Conservation (phyloP, 148 eudicot species). For the Drosera capensis region DNA sequence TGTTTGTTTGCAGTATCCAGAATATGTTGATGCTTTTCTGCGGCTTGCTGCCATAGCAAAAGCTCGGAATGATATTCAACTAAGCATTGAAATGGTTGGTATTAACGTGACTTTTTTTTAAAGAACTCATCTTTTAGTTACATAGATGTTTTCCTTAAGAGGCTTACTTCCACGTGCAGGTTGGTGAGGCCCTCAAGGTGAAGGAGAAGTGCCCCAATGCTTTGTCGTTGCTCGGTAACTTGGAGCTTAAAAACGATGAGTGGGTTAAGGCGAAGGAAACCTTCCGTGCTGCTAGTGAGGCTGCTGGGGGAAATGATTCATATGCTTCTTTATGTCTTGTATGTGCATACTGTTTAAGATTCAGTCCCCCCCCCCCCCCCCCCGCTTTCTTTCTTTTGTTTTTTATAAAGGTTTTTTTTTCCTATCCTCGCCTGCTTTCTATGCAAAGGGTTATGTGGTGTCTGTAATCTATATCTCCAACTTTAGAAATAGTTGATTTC, state of each 20-base stretch:
- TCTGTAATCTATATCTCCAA: no score
- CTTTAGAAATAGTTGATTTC: no score
- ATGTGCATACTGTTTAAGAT: not conserved
- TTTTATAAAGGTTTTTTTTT: not conserved
- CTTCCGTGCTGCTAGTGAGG: slow-evolving; percentile 86
- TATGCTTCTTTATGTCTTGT: slow-evolving; percentile 93
- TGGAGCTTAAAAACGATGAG: slow-evolving; percentile 96
- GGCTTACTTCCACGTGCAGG: slow-evolving; percentile 21
- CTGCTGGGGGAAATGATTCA: slow-evolving; percentile 63
- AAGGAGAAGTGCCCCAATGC: slow-evolving; percentile 81
- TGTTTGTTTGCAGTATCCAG: slow-evolving; percentile 52
- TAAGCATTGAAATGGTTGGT: slow-evolving; percentile 83
- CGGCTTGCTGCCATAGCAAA: slow-evolving; percentile 91
- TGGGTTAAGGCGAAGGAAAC: slow-evolving; percentile 99
- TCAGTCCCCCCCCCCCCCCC: no score
- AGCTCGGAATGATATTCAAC: slow-evolving; percentile 62
- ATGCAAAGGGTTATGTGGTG: no score
- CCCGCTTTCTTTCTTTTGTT: no score
- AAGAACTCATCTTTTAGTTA: slow-evolving; percentile 1
- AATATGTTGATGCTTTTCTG: slow-evolving; percentile 74
- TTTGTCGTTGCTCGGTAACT: slow-evolving; percentile 75
- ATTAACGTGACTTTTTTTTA: slow-evolving; percentile 3
- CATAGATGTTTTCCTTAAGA: slow-evolving; percentile 1
- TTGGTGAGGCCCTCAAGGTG: slow-evolving; percentile 70
- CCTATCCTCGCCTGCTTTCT: no score